These are phyloP conservation scores for Trichosporon ovoides DNA, from an alignment of 1,284 basidiomycete genomes.

Conservation along the genomic window DNA sequence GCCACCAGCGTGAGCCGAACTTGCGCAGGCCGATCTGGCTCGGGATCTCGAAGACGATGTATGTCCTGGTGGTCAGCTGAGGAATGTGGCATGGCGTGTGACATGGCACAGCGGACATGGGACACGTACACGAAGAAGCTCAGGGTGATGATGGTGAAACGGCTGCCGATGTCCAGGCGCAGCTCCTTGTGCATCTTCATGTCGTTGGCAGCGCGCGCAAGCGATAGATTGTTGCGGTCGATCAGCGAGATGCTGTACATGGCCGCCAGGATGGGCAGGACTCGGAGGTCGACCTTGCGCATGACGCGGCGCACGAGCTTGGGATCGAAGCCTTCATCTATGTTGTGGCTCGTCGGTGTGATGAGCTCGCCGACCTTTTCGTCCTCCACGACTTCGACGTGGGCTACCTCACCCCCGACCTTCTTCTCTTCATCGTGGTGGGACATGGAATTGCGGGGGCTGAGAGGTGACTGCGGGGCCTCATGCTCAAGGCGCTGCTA, in stretches of 20 bases:
- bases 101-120: too few relatives aligned
- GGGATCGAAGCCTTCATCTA: slow-evolving; percentile 11
- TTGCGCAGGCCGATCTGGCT: slow-evolving; percentile 17
- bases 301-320: slow-evolving; percentile 6
- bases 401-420: not conserved
- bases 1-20: slow-evolving; percentile 19
- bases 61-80: not conserved
- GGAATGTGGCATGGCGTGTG: too few relatives aligned
- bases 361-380: not conserved
- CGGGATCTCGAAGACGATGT: not conserved
- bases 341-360: slow-evolving; percentile 14
- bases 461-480: too few relatives aligned
- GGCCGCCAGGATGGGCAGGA: slow-evolving; percentile 5
- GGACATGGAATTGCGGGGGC: too few relatives aligned
- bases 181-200: slow-evolving; percentile 27
- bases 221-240: slow-evolving; percentile 29
- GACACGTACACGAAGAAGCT: not conserved
- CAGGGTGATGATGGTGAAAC: slow-evolving; percentile 1
- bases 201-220: slow-evolving; percentile 31
- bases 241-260: slow-evolving; percentile 4
- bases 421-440: not conserved
- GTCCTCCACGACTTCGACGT: not conserved
- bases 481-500: too few relatives aligned
- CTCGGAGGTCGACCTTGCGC: slow-evolving; percentile 19
- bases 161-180: not conserved